Conservation (phyloP, 2,329 filamentous ascomycete species). For the Diaporthe longicolla region DNA sequence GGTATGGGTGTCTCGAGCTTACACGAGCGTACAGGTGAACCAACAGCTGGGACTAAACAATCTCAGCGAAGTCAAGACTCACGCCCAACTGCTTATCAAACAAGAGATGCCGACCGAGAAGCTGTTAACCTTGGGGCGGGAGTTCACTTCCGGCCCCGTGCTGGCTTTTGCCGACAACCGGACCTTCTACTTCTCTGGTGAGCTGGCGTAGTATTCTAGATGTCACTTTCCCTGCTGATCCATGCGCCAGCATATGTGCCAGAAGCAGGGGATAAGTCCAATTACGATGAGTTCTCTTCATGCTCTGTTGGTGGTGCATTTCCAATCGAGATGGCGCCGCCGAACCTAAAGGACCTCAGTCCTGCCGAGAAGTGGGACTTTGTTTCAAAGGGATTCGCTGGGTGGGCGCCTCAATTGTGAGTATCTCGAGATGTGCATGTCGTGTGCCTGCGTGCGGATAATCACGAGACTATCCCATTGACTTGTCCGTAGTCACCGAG, state of each 20-base stretch:
- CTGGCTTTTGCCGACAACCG: conserved; percentile 11
- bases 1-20: not conserved
- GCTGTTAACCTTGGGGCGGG: not conserved
- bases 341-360: not conserved
- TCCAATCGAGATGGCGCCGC: not conserved
- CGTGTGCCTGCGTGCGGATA: no score
- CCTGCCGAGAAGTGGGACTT: conserved; percentile 7
- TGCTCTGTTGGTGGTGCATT: conserved; percentile 1
- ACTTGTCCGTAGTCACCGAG: not conserved
- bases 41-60: conserved; percentile 14
- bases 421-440: not conserved
- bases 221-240: not conserved
- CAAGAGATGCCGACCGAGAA: conserved; percentile 9
- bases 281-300: conserved; percentile 12
- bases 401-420: conserved; percentile 18
- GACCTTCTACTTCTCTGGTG: conserved; percentile 21
- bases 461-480: not conserved
- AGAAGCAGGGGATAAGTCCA: not conserved
- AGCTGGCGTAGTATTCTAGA: not conserved
- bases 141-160: conserved; percentile 9
- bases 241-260: not conserved
- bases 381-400: not conserved
- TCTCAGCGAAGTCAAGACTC: conserved; percentile 6
- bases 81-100: conserved; percentile 3
- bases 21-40: not conserved